Conservation (phyloP, 768 basidiomycete species). For the Suillus plorans region DNA sequence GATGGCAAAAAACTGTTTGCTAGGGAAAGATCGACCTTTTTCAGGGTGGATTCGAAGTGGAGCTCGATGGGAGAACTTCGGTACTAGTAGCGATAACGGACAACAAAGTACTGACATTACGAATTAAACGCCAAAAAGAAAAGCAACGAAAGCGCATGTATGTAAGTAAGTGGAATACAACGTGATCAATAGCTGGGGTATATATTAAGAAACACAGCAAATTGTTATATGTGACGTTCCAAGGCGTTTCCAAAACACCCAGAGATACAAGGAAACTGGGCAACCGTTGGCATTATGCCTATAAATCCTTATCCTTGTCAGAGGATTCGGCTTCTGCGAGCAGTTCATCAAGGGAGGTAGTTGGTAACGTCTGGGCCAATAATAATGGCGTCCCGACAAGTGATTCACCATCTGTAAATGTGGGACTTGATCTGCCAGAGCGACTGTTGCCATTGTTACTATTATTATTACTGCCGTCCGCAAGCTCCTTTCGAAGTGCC, state of each 20-base stretch:
- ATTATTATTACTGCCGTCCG: constrained; percentile 46
- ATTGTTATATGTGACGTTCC: constrained; percentile 10
- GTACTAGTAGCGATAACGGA: constrained; percentile 12
- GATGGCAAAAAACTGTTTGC: constrained; percentile 46
- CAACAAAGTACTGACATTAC: constrained; percentile 7
- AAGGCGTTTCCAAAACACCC: not conserved
- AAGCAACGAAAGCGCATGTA: not conserved
- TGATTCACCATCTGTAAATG: constrained; percentile 43
- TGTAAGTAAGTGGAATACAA: not conserved
- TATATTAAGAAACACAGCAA: not conserved
- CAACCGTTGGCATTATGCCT: not conserved
- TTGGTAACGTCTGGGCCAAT: constrained; percentile 22
- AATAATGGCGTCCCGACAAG: constrained; percentile 35
- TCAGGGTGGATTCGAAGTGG: constrained; percentile 64
- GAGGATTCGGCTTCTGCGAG: constrained; percentile 13
- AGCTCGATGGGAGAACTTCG: constrained; percentile 52
- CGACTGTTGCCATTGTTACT: constrained; percentile 31
- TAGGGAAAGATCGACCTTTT: constrained; percentile 48
- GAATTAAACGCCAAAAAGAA: constrained; percentile 1
- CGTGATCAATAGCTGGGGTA: not conserved
- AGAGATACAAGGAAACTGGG: not conserved
- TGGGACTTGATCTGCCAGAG: constrained; percentile 54
- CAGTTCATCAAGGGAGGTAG: constrained; percentile 16
- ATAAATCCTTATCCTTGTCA: constrained; percentile 32
- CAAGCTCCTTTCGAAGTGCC: constrained; percentile 85